Percentiles rank a stretch among this genome's conserved stretches.
These are phyloP conservation scores for Hemisphaericaspora subhashii DNA, from an alignment of 1,139 yeast species.

Conservation along the genomic window DNA sequence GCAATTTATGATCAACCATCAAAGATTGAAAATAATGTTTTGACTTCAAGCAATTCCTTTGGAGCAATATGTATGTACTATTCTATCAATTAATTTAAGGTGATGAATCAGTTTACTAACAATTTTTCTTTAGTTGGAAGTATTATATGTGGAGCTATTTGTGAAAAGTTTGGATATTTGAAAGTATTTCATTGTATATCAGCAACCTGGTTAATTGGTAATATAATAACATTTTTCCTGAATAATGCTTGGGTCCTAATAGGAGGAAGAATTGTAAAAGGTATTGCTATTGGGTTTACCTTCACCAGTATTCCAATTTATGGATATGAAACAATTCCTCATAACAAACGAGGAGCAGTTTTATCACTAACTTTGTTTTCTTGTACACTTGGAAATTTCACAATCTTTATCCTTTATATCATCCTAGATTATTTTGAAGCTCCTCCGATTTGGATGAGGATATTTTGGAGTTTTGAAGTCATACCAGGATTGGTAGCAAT, in stretches of 20 bases:
- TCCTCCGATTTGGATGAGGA: slow-evolving; percentile 12
- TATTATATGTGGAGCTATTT: slow-evolving; percentile 30
- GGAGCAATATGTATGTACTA: slow-evolving; percentile 32
- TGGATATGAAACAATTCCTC: slow-evolving; percentile 30
- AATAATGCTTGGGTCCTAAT: slow-evolving; percentile 25
- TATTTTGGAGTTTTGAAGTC: slow-evolving; percentile 26
- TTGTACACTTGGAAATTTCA: slow-evolving; percentile 23
- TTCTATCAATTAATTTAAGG: background rate
- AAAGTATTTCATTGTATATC: slow-evolving; percentile 26
- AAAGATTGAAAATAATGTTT: slow-evolving; percentile 26
- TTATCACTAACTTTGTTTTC: slow-evolving; percentile 12
- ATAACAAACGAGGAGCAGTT: slow-evolving; percentile 20
- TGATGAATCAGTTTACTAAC: background rate
- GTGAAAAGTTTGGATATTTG: slow-evolving; percentile 31
- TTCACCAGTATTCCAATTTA: slow-evolving; percentile 34
- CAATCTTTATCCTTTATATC: slow-evolving; percentile 22
- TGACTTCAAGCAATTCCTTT: slow-evolving; percentile 29
- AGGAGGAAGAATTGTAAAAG: slow-evolving; percentile 31
- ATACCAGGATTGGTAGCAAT: slow-evolving; percentile 23
- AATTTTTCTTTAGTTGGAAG: slow-evolving; percentile 27
- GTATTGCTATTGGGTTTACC: slow-evolving; percentile 32
- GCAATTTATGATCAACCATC: slow-evolving; percentile 24
- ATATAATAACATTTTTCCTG: slow-evolving; percentile 26
- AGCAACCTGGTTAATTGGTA: slow-evolving; percentile 31
- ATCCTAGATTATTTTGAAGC: slow-evolving; percentile 17